Evolutionary conservation across 1,139 yeast species (phyloP), one percentile per base, ranked within the genome.

Genomic region (Hansenula sp.): DNA sequence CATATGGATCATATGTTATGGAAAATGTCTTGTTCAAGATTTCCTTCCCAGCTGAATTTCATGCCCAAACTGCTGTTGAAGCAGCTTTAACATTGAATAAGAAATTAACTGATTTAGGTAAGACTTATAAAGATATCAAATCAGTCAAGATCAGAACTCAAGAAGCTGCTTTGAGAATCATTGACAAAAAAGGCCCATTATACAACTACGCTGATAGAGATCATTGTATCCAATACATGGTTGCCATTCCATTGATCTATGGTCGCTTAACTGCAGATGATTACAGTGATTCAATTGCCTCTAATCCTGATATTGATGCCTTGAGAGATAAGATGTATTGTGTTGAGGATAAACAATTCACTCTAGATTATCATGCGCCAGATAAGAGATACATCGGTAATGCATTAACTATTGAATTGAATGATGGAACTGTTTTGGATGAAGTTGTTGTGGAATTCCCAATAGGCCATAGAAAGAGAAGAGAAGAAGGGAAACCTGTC

Each of bases 31-130:
- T 76, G 40, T 77, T 77, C 62, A 77, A 76, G 62, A 75, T 77
- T 46, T 75, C 80, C 2, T 76, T 69, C 66, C 82, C 82, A n/a
- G 82, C 82, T 20, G 82, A 76, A 57, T 76, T 76, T 61, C 82
- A 77, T 55, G 80, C 82, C n/a, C 82, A 76, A 58, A 75, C 82
- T 29, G 82, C 82, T 13, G 81, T 70, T 25, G 82, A 76, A 54
- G 78, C 77, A 30, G 74, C 82, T 30, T 53, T 76, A 60, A 69
- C 64, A 19, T 62, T 72, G 17, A 65, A 71, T 53, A 47, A 56
- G 37, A 52, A 58, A 40, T 61, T 76, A 48, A 52, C 57, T 39
- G 56, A 53, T 10, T 46, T 61, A 42, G 77, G 77, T 18, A 66
- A 68, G 56, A 53, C 73, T 12, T 59, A 65, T 42, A 69, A 69